Evolutionary conservation across 2,329 filamentous ascomycete genomes (phyloP).

Genomic region (Nemania bipapillata): DNA sequence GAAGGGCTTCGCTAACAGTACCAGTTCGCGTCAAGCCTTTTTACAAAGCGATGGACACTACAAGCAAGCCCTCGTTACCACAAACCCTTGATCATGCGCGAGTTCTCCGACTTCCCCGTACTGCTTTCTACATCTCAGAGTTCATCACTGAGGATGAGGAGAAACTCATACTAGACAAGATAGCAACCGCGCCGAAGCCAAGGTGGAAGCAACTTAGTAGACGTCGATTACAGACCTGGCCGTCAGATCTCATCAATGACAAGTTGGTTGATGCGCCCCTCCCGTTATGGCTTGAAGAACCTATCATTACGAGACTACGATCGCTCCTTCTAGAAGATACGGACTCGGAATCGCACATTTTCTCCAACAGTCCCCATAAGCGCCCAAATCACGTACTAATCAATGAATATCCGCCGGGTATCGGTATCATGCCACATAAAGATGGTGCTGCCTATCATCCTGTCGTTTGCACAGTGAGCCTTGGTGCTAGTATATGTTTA

Average conservation of each 20-base stretch:
- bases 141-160: slow-evolving; percentile 86
- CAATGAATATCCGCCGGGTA: slow-evolving; percentile 87
- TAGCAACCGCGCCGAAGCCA: slow-evolving; percentile 73
- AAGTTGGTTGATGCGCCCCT: slow-evolving; percentile 79
- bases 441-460: slow-evolving; percentile 88
- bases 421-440: slow-evolving; percentile 98
- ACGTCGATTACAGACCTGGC: slow-evolving; percentile 89
- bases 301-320: slow-evolving; percentile 71
- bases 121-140: slow-evolving; percentile 85
- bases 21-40: slow-evolving; percentile 9
- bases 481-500: slow-evolving; percentile 80
- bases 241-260: slow-evolving; percentile 81
- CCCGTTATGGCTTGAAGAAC: slow-evolving; percentile 77
- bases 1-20: background rate
- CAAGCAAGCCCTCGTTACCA: slow-evolving; percentile 53
- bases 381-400: slow-evolving; percentile 90
- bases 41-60: slow-evolving; percentile 27
- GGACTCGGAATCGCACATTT: slow-evolving; percentile 58
- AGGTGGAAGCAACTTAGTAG: slow-evolving; percentile 90
- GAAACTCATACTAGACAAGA: slow-evolving; percentile 72
- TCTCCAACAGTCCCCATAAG: slow-evolving; percentile 74
- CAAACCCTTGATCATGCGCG: slow-evolving; percentile 61
- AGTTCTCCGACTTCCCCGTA: slow-evolving; percentile 67
- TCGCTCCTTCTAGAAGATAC: slow-evolving; percentile 58
- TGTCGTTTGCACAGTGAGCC: slow-evolving; percentile 88